Conservation (phyloP, 2,329 filamentous ascomycete genomes). For the Pyrenophora teres region DNA sequence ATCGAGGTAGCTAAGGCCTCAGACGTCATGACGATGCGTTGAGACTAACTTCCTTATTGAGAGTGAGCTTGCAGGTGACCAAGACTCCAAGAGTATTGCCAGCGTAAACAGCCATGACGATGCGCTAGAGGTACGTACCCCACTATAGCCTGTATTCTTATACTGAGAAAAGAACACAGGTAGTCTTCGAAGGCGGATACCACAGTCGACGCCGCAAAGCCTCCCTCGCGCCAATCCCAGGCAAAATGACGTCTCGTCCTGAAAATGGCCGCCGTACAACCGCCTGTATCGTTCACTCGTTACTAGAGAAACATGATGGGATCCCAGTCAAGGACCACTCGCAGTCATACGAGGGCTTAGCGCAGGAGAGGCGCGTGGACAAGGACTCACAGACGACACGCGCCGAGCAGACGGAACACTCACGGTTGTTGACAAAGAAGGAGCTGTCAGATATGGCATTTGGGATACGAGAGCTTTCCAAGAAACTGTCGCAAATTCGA, state of each 20-base stretch:
- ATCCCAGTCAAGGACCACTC: slow-evolving; percentile 25
- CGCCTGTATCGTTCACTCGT: slow-evolving; percentile 65
- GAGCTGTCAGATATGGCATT: slow-evolving; percentile 97
- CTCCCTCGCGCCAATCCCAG: slow-evolving; percentile 56
- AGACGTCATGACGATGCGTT: slow-evolving; percentile 26
- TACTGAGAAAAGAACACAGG: slow-evolving; percentile 46
- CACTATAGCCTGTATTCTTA: not conserved
- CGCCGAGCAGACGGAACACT: slow-evolving; percentile 54
- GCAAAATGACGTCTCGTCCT: slow-evolving; percentile 36
- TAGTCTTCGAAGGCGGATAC: slow-evolving; percentile 59
- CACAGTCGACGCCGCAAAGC: slow-evolving; percentile 62
- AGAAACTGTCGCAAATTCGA: slow-evolving; percentile 80
- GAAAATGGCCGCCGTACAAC: slow-evolving; percentile 50
- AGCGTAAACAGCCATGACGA: slow-evolving; percentile 46
- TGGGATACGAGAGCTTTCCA: slow-evolving; percentile 88
- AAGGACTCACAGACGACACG: slow-evolving; percentile 46
- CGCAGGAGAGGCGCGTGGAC: slow-evolving; percentile 48
- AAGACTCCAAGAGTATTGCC: slow-evolving; percentile 35
- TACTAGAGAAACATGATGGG: slow-evolving; percentile 57
- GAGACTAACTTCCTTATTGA: slow-evolving; percentile 45
- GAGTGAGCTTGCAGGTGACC: slow-evolving; percentile 30
- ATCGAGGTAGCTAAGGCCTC: slow-evolving; percentile 33
- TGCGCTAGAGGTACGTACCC: slow-evolving; percentile 47
- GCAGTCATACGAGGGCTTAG: slow-evolving; percentile 42
- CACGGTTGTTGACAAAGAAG: slow-evolving; percentile 88